Evolutionary conservation across 306 rosid species (phyloP).

Genomic region (Biancaea sappan): DNA sequence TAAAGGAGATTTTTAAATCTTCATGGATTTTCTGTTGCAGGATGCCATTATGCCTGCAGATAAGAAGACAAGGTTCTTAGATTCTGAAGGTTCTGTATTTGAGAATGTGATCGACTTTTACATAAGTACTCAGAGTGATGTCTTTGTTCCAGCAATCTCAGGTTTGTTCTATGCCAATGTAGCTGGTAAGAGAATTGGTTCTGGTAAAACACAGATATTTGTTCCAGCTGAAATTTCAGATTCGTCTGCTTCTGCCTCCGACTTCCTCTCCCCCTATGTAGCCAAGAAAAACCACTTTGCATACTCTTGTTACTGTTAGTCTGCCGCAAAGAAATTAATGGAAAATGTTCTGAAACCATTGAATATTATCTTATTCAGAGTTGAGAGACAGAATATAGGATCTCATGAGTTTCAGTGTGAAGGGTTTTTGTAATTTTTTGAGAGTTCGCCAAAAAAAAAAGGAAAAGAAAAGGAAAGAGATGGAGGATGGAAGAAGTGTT

Average conservation of each 20-base stretch:
- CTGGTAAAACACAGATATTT: slow-evolving; percentile 69
- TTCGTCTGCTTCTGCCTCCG: slow-evolving; percentile 51
- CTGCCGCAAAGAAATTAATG: slow-evolving; percentile 6
- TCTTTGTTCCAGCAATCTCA: slow-evolving; percentile 77
- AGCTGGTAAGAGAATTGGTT: slow-evolving; percentile 77
- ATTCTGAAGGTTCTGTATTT: slow-evolving; percentile 58
- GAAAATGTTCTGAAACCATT: slow-evolving; percentile 34
- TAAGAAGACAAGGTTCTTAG: slow-evolving; percentile 61
- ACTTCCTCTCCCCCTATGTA: slow-evolving; percentile 67
- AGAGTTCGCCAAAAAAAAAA: slow-evolving; percentile 12
- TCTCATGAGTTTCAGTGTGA: slow-evolving; percentile 29
- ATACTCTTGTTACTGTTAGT: slow-evolving; percentile 72
- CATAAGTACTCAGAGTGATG: slow-evolving; percentile 64
- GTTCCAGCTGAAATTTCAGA: slow-evolving; percentile 62
- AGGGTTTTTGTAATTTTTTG: neutral
- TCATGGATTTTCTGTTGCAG: slow-evolving; percentile 45
- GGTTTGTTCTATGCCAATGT: slow-evolving; percentile 84
- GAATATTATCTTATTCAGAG: slow-evolving; percentile 36
- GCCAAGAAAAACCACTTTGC: slow-evolving; percentile 81
- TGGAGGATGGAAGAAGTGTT: neutral
- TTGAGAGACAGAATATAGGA: slow-evolving; percentile 13
- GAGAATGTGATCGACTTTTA: slow-evolving; percentile 77
- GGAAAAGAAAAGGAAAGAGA: too few species aligned
- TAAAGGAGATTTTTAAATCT: neutral
- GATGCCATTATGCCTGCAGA: slow-evolving; percentile 79